Base-by-base conservation (phyloP, 1,284 basidiomycete genomes). In the Sporisorium scitamineum region DNA sequence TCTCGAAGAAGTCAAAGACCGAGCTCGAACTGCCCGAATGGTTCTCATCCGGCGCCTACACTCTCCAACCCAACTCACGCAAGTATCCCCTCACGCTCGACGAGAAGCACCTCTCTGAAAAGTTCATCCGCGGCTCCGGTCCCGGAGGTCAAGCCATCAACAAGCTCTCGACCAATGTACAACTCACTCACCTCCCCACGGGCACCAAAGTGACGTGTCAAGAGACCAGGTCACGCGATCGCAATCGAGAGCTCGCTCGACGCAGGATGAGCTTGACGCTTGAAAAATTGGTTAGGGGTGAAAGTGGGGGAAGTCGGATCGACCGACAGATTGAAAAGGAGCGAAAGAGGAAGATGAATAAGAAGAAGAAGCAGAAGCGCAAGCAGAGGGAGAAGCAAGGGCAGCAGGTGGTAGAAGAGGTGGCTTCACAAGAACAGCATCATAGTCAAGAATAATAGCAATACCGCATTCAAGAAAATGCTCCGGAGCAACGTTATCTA, bases 141-240 rank as follows among this genome's bases (percentile, higher is more conserved):
- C 79, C 80, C 0, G 84, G 84, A 13, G 84, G 84, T 2, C 84
- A 85, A 64, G 81, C 80, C 2, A 84, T 85, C 70, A 85, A 85
- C 70, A 84, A 83, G 73, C 68, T 79, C 27, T 72, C 76, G 20
- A 80, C 70, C 42, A 82, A 80, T 31, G 81, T 83, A 7, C 73
- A 78, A 42, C 75, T 84, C 9, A 66, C 70, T 0, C 82, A 84
- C 55, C 32, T 61, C 5, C 82, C 82, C 0, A 84, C 82, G 2
- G 76, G 77, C 13, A 71, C 60, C n/a, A 73, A 71, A n/a, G 55
- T 84, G 48, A 78, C 70, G 8, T 82, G 81, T 54, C 82, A 84
- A 59, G 76, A 79, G 32, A 82, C 76, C 13, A 47, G 82, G 16
- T 76, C 73, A 22, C 59, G 80, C 32, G 68, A 78, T 54, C 76